Evolutionary conservation across 192 early-diverging fungal genomes (phyloP).

Genomic region (Entomortierella lignicola): DNA sequence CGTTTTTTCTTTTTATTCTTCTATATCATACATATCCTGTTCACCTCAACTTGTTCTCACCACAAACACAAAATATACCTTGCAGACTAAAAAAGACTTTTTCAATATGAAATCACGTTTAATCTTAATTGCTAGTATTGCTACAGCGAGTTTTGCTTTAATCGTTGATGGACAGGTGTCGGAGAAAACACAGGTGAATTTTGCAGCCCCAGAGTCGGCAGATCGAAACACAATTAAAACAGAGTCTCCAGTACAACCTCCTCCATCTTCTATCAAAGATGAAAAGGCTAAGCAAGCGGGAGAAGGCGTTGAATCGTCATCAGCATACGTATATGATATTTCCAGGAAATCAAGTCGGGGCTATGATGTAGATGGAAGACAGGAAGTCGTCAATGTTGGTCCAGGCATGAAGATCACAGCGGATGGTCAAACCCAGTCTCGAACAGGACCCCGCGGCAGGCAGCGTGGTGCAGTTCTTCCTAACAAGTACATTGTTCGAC

Average conservation of each 20-base stretch:
- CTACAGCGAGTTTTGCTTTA: constrained; percentile 15
- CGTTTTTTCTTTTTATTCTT: too few species aligned
- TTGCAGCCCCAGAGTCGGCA: background rate
- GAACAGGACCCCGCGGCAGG: constrained; percentile 36
- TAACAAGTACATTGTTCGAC: constrained; percentile 43
- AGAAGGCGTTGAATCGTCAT: background rate
- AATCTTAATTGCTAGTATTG: constrained; percentile 40
- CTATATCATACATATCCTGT: too few species aligned
- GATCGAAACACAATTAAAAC: background rate
- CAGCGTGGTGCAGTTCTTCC: constrained; percentile 46
- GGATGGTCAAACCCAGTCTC: constrained; percentile 30
- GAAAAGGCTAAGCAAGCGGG: background rate
- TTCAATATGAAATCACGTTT: constrained; percentile 27
- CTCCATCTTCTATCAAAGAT: background rate
- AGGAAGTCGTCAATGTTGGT: constrained; percentile 46
- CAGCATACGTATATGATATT: constrained; percentile 21
- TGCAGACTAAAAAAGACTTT: background rate
- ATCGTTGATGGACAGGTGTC: background rate
- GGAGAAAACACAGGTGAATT: background rate
- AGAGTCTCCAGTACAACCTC: background rate
- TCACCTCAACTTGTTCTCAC: background rate
- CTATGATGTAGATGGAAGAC: constrained; percentile 37
- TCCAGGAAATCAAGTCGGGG: constrained; percentile 34
- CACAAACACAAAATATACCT: background rate
- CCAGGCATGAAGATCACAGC: constrained; percentile 31